These are phyloP conservation scores for Incumbomyces delicatus DNA, from an alignment of 2,329 filamentous ascomycete genomes.

Conservation along the genomic window DNA sequence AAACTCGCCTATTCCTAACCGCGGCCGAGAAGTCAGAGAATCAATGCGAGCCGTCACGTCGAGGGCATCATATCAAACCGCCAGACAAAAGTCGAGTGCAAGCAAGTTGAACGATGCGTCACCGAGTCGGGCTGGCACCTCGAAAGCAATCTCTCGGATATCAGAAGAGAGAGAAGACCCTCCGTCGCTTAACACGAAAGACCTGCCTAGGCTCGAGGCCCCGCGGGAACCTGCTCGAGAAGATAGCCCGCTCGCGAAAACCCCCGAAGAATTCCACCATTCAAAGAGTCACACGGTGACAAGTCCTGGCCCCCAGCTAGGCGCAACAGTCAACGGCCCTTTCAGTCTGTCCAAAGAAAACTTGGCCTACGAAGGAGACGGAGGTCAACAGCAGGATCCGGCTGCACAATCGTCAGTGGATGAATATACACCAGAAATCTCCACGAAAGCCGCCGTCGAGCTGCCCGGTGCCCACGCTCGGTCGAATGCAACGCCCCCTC, in stretches of 20 bases:
- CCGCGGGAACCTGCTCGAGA: constrained; percentile 25
- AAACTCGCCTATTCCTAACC: constrained; percentile 72
- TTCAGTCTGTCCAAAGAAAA: constrained; percentile 33
- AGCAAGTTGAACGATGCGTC: constrained; percentile 44
- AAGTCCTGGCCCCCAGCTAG: constrained; percentile 28
- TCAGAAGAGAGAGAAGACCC: constrained; percentile 46
- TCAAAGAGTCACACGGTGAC: constrained; percentile 25
- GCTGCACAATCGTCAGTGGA: background rate
- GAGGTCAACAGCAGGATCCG: background rate
- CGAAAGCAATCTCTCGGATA: constrained; percentile 40
- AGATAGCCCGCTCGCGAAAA: constrained; percentile 44
- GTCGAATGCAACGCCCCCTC: constrained; percentile 25
- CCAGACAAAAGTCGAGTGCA: constrained; percentile 29
- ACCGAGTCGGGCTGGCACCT: constrained; percentile 44
- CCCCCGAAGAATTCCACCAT: constrained; percentile 56
- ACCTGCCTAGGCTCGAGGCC: constrained; percentile 26
- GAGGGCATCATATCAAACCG: constrained; percentile 45
- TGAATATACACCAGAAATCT: background rate
- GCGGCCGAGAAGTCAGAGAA: constrained; percentile 73
- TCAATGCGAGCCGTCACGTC: constrained; percentile 65
- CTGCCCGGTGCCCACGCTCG: background rate
- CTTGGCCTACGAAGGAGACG: constrained; percentile 14
- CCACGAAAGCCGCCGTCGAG: background rate
- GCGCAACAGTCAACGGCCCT: constrained; percentile 52
- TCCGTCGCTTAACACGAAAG: constrained; percentile 15